A percentile compares a stretch with the other conserved stretches of the same genome.
phyloP scores from a whole-genome alignment of 2,329 filamentous ascomycete species.

The Dactylellina sp. region DNA sequence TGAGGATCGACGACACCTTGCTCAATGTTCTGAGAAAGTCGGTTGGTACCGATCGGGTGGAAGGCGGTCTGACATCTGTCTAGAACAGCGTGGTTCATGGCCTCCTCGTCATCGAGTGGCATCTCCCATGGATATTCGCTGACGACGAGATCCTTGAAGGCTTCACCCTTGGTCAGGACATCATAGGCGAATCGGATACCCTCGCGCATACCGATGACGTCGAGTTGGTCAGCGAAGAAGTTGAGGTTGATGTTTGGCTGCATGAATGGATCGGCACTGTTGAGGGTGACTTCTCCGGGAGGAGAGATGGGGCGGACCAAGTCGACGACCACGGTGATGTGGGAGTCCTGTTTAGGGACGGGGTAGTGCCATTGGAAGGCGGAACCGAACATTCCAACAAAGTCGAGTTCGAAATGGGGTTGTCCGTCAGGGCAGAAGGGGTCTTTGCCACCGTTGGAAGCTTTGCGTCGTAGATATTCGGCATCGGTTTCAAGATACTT shows the following conservation, averaged over 20 bases:
- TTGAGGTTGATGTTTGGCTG: conserved; percentile 66
- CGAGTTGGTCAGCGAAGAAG: conserved; percentile 67
- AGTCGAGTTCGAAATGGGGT: conserved; percentile 74
- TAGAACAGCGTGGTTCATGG: conserved; percentile 70
- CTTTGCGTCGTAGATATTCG: conserved; percentile 66
- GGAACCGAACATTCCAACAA: conserved; percentile 70
- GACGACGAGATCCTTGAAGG: conserved; percentile 69
- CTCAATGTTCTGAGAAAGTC: conserved; percentile 66
- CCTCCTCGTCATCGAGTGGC: conserved; percentile 69
- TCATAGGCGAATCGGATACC: conserved; percentile 71
- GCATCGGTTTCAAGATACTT: conserved; percentile 67
- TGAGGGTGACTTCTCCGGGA: conserved; percentile 64
- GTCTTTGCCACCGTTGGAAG: conserved; percentile 65
- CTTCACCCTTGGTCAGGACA: conserved; percentile 70
- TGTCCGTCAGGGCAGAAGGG: conserved; percentile 71
- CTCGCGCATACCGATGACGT: conserved; percentile 71
- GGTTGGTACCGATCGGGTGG: conserved; percentile 70
- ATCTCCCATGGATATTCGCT: conserved; percentile 73
- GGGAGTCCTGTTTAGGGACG: conserved; percentile 65
- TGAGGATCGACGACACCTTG: conserved; percentile 55
- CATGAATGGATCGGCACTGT: conserved; percentile 63
- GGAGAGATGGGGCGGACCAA: conserved; percentile 67
- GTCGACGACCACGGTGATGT: conserved; percentile 71
- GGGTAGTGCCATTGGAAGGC: conserved; percentile 69
- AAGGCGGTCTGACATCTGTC: conserved; percentile 73